Conservation (phyloP, 768 basidiomycete species). For the Boletus rufocinnamomeus region DNA sequence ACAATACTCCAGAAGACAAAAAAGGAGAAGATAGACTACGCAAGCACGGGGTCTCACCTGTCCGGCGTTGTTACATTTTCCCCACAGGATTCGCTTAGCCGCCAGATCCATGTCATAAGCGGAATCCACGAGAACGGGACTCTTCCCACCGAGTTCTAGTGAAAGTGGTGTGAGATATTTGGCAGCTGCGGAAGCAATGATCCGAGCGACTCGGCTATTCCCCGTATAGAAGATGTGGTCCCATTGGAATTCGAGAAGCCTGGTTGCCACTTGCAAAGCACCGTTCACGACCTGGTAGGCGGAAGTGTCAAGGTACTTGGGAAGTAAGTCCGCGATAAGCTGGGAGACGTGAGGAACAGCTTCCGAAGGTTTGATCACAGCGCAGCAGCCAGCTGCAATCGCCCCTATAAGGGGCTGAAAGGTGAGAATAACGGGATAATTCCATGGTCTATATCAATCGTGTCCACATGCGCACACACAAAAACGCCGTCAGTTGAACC, state of each 20-base stretch:
- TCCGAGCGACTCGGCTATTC: conserved; percentile 29
- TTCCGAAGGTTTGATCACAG: conserved; percentile 69
- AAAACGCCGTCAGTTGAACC: background rate
- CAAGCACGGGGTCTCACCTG: conserved; percentile 41
- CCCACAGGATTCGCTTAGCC: conserved; percentile 68
- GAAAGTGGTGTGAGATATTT: conserved; percentile 37
- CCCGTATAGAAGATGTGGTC: conserved; percentile 44
- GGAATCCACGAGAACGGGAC: conserved; percentile 47
- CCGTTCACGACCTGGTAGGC: conserved; percentile 58
- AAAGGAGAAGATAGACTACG: background rate
- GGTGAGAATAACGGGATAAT: conserved; percentile 58
- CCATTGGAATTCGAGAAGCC: conserved; percentile 34
- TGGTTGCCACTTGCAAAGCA: conserved; percentile 41
- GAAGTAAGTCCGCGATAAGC: conserved; percentile 55
- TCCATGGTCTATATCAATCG: conserved; percentile 54
- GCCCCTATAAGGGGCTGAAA: conserved; percentile 67
- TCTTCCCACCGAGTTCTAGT: conserved; percentile 43
- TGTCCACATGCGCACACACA: background rate
- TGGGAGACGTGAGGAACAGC: conserved; percentile 45
- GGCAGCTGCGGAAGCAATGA: conserved; percentile 29
- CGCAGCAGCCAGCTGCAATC: conserved; percentile 73
- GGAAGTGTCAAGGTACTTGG: conserved; percentile 53
- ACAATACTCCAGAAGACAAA: background rate
- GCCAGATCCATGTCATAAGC: conserved; percentile 47
- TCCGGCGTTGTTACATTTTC: conserved; percentile 65